Conservation (phyloP, 2,329 filamentous ascomycete genomes). For the Fusarium equiseti region DNA sequence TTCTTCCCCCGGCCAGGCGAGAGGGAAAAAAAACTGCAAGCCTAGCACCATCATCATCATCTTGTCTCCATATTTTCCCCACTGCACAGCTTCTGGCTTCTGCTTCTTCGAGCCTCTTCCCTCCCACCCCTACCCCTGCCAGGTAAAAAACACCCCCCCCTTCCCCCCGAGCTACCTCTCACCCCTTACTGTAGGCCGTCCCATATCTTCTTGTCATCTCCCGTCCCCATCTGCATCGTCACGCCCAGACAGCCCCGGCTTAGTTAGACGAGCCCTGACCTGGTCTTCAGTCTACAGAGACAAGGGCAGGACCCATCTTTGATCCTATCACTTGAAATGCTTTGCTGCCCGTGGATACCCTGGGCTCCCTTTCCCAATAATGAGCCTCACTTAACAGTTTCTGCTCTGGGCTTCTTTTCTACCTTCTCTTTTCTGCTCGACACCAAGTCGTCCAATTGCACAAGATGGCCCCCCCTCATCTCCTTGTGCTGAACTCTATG, state of each 20-base stretch:
- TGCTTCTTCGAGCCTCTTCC: constrained; percentile 22
- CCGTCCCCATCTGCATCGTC: constrained; percentile 39
- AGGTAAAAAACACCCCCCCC: constrained; percentile 6
- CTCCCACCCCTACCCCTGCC: not conserved
- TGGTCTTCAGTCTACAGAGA: not conserved
- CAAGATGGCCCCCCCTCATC: constrained; percentile 12
- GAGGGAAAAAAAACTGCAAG: constrained; percentile 23
- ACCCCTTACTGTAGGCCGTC: constrained; percentile 13
- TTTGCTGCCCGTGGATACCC: constrained; percentile 25
- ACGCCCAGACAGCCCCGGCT: constrained; percentile 20
- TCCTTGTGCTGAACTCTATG: not conserved
- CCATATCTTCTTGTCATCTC: constrained; percentile 45
- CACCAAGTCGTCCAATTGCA: constrained; percentile 25
- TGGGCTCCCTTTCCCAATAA: constrained; percentile 22
- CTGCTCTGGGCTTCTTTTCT: not conserved
- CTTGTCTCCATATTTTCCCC: constrained; percentile 29
- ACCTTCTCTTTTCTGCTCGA: constrained; percentile 8
- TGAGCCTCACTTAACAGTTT: constrained; percentile 26
- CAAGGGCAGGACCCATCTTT: not conserved
- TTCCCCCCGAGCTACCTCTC: constrained; percentile 19
- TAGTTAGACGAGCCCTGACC: constrained; percentile 21
- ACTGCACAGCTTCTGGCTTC: constrained; percentile 34
- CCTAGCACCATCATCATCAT: constrained; percentile 37
- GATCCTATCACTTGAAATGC: constrained; percentile 22
- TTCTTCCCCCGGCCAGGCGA: constrained; percentile 4